Base-by-base conservation (phyloP, 1,284 basidiomycete species). In the Erythrobasidium hasegawianum region DNA sequence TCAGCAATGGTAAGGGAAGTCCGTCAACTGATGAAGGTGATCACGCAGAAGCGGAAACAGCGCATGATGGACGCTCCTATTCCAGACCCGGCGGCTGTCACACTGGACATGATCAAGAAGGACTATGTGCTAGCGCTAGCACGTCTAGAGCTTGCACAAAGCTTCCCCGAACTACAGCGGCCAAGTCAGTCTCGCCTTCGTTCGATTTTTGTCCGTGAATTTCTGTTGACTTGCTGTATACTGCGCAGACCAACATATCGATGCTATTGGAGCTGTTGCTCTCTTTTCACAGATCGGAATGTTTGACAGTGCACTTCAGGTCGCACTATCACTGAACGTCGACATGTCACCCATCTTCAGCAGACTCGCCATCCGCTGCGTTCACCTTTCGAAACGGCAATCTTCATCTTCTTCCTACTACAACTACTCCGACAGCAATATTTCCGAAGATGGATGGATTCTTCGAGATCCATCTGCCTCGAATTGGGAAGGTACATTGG, bases 331-430 rank as follows among this genome's bases (percentile, higher is more conserved):
- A 59, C 82, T 97, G 45, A 81, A 83, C 27, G 85, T 93, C 27
- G 92, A 97, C 77, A 89, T 95, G 87, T 85, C 85, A 1, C 87
- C 90, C 70, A 76, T 95, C 22, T 97, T 97, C 75, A 82, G 84
- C 43, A 83, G 85, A 65, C 79, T 98, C 57, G 86, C 92, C 0
- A 81, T 81, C 27, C 87, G 88, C 74, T 96, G 93, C 75, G 79
- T 96, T 57, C 84, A 22, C 77, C 72, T 83, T 78, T 27, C 9
- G 20, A 22, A 16, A 22, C 55, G 49, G 41, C 27, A 18, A 9
- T 11, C 38, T 1, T 22, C 29, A 43, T 10, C 43, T 58, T 54
- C 39, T 52, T 41, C 55, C 43, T 40, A 64, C 61, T 66, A 65
- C 72, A 66, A 67, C 69, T 50, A 67, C 70, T 22, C 66, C 55